Conservation (phyloP, 352 stramenopile genomes). For the Globisporangium abappressorium region DNA sequence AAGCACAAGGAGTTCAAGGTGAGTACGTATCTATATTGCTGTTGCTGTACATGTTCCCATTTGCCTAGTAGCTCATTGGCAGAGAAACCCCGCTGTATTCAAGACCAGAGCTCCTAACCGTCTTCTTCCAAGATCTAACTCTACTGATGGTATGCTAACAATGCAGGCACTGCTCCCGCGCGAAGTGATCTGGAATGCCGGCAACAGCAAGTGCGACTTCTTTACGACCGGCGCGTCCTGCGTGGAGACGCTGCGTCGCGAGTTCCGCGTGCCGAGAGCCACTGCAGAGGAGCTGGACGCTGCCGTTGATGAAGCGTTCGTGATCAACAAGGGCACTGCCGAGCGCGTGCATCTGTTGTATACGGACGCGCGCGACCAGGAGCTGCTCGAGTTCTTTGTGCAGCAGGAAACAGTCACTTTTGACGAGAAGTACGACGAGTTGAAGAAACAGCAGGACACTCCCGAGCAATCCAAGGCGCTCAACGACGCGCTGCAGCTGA, state of each 20-base stretch:
- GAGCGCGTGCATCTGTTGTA: constrained; percentile 69
- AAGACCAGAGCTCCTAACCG: not conserved
- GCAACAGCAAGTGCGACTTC: constrained; percentile 59
- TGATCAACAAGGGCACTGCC: constrained; percentile 59
- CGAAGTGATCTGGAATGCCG: constrained; percentile 50
- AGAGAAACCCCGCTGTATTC: not conserved
- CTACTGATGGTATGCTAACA: not conserved
- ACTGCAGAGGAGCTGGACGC: constrained; percentile 20
- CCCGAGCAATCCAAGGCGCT: constrained; percentile 31
- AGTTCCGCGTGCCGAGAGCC: constrained; percentile 37
- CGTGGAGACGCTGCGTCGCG: constrained; percentile 39
- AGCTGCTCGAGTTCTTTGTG: constrained; percentile 37
- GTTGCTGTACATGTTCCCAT: not conserved
- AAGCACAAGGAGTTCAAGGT: constrained; percentile 61
- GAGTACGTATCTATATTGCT: not conserved
- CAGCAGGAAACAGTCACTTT: constrained; percentile 34
- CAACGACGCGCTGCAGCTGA: constrained; percentile 47
- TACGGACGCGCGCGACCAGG: constrained; percentile 33
- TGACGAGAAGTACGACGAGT: constrained; percentile 47
- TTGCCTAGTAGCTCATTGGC: not conserved
- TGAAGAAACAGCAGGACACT: constrained; percentile 29
- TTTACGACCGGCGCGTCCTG: constrained; percentile 55
- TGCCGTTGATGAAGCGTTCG: constrained; percentile 60
- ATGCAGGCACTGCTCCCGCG: constrained; percentile 58
- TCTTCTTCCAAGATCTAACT: not conserved